phyloP scores from a whole-genome alignment of 2,329 filamentous ascomycete genomes.

The Pseudocercospora fuligena region DNA sequence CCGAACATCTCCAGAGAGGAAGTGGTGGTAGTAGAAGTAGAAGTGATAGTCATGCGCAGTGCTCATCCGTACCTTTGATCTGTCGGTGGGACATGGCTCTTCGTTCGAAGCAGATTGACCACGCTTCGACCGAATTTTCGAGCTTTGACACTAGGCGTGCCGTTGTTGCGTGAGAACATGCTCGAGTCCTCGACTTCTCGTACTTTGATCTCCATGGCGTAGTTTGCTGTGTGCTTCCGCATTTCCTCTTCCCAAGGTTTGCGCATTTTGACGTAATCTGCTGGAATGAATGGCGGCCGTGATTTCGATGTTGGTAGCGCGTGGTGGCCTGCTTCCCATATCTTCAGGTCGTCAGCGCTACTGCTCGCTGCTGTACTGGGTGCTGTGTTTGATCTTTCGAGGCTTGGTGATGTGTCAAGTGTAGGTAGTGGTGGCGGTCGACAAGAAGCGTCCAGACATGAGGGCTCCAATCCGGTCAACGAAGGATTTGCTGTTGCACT shows the following conservation, averaged over 20 bases:
- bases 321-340: constrained; percentile 23
- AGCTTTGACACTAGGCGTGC: constrained; percentile 41
- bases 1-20: neutral
- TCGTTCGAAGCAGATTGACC: constrained; percentile 41
- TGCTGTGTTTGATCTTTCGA: constrained; percentile 18
- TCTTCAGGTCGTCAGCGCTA: constrained; percentile 19
- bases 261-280: constrained; percentile 38
- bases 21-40: neutral
- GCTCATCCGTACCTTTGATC: constrained; percentile 23
- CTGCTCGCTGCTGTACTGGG: constrained; percentile 29
- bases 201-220: constrained; percentile 38
- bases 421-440: constrained; percentile 11
- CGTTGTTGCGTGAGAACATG: constrained; percentile 28
- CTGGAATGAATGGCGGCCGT: constrained; percentile 37
- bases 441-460: constrained; percentile 1
- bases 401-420: constrained; percentile 26
- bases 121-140: constrained; percentile 41
- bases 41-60: neutral
- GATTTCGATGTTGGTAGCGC: constrained; percentile 19
- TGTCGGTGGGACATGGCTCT: constrained; percentile 28
- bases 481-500: constrained; percentile 15
- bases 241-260: constrained; percentile 41
- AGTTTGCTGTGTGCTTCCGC: constrained; percentile 32
- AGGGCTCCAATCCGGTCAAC: constrained; percentile 14
- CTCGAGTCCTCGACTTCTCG: constrained; percentile 38